Conservation (phyloP, 2,329 filamentous ascomycete species). For the Botrytis cinerea region DNA sequence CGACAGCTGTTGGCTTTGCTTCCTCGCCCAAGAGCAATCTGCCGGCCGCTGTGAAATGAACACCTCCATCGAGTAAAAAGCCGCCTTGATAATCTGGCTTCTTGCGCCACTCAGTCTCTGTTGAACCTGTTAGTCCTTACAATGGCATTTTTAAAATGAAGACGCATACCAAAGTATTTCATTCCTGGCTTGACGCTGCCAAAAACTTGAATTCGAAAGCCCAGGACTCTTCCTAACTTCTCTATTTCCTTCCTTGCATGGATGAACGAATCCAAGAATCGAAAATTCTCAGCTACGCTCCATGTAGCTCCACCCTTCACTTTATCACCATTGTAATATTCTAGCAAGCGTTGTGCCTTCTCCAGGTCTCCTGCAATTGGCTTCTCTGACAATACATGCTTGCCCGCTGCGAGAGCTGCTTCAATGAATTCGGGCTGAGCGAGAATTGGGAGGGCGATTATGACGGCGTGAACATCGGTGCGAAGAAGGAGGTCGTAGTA, state of each 20-base stretch:
- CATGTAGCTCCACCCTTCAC: conserved; percentile 48
- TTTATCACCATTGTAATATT: conserved; percentile 47
- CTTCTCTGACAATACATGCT: conserved; percentile 58
- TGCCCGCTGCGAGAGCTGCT: conserved; percentile 51
- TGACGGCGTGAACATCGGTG: conserved; percentile 41
- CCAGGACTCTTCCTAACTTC: conserved; percentile 55
- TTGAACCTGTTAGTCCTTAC: not conserved
- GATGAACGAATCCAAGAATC: conserved; percentile 59
- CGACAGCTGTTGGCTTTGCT: conserved; percentile 33
- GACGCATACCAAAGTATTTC: conserved; percentile 47
- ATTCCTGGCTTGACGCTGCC: conserved; percentile 48
- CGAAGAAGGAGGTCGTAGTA: conserved; percentile 48
- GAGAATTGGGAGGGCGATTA: conserved; percentile 52
- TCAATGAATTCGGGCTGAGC: conserved; percentile 52
- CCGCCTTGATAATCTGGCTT: conserved; percentile 72
- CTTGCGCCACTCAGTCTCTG: conserved; percentile 63
- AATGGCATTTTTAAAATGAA: not conserved
- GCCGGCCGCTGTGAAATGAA: conserved; percentile 68
- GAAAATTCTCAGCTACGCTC: conserved; percentile 72
- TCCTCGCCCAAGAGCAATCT: conserved; percentile 56
- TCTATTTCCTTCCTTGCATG: conserved; percentile 53
- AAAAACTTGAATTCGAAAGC: conserved; percentile 54
- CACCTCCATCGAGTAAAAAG: conserved; percentile 74
- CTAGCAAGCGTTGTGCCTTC: conserved; percentile 50
- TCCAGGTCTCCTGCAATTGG: conserved; percentile 53